These are phyloP conservation scores for Chimonanthus salicifolius DNA, from an alignment of 164 flowering plant species.

Conservation along the genomic window DNA sequence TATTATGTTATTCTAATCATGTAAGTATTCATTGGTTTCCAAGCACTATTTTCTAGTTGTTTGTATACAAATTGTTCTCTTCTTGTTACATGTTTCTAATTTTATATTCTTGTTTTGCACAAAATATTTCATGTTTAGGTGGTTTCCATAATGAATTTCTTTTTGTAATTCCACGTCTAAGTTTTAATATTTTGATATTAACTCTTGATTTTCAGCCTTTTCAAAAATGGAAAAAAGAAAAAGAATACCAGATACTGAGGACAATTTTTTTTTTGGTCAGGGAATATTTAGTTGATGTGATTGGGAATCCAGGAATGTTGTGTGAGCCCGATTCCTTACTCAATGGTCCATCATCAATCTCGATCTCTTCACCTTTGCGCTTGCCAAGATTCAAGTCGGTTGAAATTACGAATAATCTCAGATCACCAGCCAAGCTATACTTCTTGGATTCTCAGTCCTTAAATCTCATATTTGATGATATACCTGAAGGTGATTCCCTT, in stretches of 20 bases:
- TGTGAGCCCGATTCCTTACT: conserved; percentile 83
- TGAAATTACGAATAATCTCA: conserved; percentile 64
- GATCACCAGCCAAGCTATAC: conserved; percentile 78
- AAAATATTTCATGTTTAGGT: too few species aligned
- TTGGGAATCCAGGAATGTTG: conserved; percentile 79
- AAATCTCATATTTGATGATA: conserved; percentile 58
- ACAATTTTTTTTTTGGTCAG: conserved; percentile 34
- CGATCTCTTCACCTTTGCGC: conserved; percentile 88
- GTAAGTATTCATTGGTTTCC: too few species aligned
- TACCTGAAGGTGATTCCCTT: conserved; percentile 50
- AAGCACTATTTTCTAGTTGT: too few species aligned
- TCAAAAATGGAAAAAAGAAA: too few species aligned
- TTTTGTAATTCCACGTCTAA: too few species aligned
- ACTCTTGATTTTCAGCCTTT: too few species aligned
- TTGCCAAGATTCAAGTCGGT: conserved; percentile 62
- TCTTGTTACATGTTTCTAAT: too few species aligned
- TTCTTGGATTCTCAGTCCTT: conserved; percentile 70
- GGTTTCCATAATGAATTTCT: too few species aligned
- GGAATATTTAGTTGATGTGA: conserved; percentile 82
- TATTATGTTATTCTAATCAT: too few species aligned
- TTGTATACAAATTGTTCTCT: too few species aligned
- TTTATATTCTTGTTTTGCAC: too few species aligned
- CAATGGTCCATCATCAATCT: conserved; percentile 89
- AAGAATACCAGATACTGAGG: not conserved
- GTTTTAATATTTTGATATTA: too few species aligned